Base-by-base conservation (phyloP, 139 green algal species). In the Marvania coccoides region DNA sequence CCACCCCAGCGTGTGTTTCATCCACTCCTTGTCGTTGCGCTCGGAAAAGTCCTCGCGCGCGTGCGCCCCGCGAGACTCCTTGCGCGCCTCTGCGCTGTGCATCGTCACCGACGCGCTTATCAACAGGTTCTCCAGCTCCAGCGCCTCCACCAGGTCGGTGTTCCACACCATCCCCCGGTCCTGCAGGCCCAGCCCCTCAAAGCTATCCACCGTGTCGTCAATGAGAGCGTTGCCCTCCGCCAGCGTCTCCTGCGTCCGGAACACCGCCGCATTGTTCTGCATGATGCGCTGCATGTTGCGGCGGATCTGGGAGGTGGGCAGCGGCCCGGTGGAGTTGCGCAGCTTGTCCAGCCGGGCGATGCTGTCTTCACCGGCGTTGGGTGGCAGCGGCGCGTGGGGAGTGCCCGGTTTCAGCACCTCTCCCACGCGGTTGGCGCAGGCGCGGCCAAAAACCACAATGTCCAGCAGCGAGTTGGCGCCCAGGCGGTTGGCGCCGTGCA, bases 121-220 rank as follows among this genome's bases (percentile, higher is more conserved):
- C 14, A 99, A 85, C 77, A 98, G 80, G 82, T 99, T 99, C 72
- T 99, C 90, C 69, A 99, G 88, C 89, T 99, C 94, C 65, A 99
- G 62, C 31, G 93, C 89, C 80, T 99, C 94, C 40, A 96, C 60
- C 60, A 99, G 74, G 75, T 97, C 90, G 1, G 91, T 95, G 83
- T 97, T 97, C 89, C 90, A 96, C 46, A 95, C 83, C 73, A 95
- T 72, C 55, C 66, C 73, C 61, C 72, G 71, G 68, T 90, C 84
- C 61, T 76, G 59, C 19, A 84, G 26, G 19, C 35, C 31, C 29
- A 81, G 45, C 51, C 75, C 53, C 46, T 69, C 35, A 60, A 91
- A 91, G 3, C 78, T 85, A 0, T 83, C 77, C 2, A 89, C 81
- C 19, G 67, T 77, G n/a, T 95, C 76, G 68, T 99, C 94, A 30